Conservation (phyloP, 2,329 filamentous ascomycete species). For the Cercospora zeae-maydis region DNA sequence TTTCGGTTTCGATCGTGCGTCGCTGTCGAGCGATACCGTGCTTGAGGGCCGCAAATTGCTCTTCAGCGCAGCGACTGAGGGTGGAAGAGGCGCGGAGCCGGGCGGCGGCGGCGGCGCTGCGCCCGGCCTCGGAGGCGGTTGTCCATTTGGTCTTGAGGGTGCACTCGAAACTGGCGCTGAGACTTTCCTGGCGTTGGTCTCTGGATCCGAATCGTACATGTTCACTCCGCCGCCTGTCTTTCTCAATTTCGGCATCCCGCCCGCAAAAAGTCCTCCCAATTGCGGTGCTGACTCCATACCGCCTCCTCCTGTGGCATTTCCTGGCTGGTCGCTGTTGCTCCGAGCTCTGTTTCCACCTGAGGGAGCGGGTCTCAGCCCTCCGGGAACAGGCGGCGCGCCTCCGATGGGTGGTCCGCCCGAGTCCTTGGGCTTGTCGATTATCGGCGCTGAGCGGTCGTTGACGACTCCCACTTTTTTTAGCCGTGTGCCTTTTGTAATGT, state of each 20-base stretch:
- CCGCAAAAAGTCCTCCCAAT: constrained; percentile 81
- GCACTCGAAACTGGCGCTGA: constrained; percentile 52
- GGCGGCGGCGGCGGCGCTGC: constrained; percentile 46
- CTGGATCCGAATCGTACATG: constrained; percentile 69
- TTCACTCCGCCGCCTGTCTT: constrained; percentile 67
- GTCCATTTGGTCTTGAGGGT: constrained; percentile 28
- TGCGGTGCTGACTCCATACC: constrained; percentile 67
- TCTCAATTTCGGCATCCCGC: constrained; percentile 91
- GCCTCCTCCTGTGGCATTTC: constrained; percentile 37
- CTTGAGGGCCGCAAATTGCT: constrained; percentile 56
- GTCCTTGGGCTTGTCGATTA: constrained; percentile 55
- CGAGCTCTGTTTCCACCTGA: constrained; percentile 60
- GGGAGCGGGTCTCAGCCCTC: constrained; percentile 68
- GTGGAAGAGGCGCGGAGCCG: constrained; percentile 47
- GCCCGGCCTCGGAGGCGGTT: constrained; percentile 42
- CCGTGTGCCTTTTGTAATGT: constrained; percentile 76
- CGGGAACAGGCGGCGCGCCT: constrained; percentile 78
- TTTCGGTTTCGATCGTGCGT: constrained; percentile 52
- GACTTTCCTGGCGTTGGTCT: constrained; percentile 47
- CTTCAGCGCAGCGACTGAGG: constrained; percentile 47
- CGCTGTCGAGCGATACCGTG: constrained; percentile 53
- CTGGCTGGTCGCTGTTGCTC: constrained; percentile 74
- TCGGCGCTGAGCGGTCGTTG: constrained; percentile 86
- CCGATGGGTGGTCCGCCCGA: constrained; percentile 59
- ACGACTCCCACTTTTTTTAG: constrained; percentile 79